Percentiles rank a stretch among this genome's conserved stretches.
Evolutionary conservation across 805 yeast genomes (phyloP).

Genomic region (Yamadazyma sp.): DNA sequence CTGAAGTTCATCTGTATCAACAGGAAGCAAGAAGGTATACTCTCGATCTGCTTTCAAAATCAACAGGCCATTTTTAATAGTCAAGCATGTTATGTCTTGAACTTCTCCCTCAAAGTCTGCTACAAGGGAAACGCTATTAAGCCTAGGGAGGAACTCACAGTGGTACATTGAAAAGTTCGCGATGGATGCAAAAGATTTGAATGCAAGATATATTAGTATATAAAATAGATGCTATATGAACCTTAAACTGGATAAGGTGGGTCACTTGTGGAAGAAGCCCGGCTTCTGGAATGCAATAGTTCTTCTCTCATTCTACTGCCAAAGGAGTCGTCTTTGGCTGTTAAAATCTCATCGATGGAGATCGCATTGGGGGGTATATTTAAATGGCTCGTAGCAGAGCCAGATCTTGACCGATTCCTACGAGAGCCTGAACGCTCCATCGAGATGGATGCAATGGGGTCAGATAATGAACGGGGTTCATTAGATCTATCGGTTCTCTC

Average conservation of each 20-base stretch:
- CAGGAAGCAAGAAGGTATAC: neutral
- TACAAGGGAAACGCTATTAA: conserved; percentile 18
- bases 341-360: conserved; percentile 12
- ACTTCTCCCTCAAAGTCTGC: conserved; percentile 15
- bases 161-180: conserved; percentile 18
- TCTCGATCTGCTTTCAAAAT: neutral
- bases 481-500: neutral
- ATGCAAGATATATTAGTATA: neutral
- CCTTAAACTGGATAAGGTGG: conserved; percentile 15
- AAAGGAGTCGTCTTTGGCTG: conserved; percentile 2
- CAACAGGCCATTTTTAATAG: neutral
- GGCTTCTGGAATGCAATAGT: conserved; percentile 3
- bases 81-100: conserved; percentile 8
- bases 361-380: conserved; percentile 10
- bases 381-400: conserved; percentile 9
- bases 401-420: conserved; percentile 13
- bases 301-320: conserved; percentile 1
- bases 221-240: too few relatives aligned
- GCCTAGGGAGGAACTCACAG: conserved; percentile 25
- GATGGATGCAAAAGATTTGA: conserved; percentile 3
- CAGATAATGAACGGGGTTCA: conserved; percentile 4
- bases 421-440: neutral
- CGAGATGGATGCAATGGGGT: neutral
- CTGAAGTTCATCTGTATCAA: conserved; percentile 1
- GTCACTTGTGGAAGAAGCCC: conserved; percentile 10